phyloP scores from a whole-genome alignment of 257 asterid genomes.

The Capsicum rhomboideum region DNA sequence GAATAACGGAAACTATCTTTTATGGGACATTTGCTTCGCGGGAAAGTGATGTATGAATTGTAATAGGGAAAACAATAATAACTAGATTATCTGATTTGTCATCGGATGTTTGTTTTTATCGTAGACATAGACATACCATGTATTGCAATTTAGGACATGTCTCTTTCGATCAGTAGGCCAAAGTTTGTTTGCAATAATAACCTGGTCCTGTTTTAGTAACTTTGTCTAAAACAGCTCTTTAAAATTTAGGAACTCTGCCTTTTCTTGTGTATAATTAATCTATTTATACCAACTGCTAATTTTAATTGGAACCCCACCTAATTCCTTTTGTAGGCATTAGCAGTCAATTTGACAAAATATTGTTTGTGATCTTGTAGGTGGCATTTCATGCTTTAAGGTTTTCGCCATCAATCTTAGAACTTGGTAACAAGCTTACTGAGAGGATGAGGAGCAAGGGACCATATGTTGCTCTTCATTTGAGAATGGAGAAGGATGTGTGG shows the following conservation, averaged over 20 bases:
- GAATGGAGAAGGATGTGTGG: conserved; percentile 98
- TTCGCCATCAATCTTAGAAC: conserved; percentile 49
- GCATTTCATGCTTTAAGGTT: conserved; percentile 81
- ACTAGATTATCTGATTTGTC: not conserved
- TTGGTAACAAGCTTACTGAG: conserved; percentile 65
- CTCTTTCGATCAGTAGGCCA: not conserved
- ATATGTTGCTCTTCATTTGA: conserved; percentile 79
- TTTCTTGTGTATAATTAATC: not conserved
- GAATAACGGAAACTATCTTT: not conserved
- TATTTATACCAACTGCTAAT: not conserved
- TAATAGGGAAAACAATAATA: not conserved
- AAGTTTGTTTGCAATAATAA: not conserved
- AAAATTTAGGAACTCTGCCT: not conserved
- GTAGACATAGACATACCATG: not conserved
- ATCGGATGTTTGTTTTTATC: not conserved
- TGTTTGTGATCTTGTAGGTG: conserved; percentile 40
- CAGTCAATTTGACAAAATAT: not conserved
- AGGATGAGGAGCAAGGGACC: conserved; percentile 89
- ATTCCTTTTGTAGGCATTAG: not conserved
- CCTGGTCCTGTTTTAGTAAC: not conserved
- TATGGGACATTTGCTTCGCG: not conserved
- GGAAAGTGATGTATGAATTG: not conserved
- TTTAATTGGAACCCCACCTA: not conserved
- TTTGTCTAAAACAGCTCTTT: not conserved
- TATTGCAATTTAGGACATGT: not conserved